A percentile compares a stretch with the other conserved stretches of the same genome.
Conservation (phyloP, 176 grass and related monocot genomes). For the Panicum miliaceum region DNA sequence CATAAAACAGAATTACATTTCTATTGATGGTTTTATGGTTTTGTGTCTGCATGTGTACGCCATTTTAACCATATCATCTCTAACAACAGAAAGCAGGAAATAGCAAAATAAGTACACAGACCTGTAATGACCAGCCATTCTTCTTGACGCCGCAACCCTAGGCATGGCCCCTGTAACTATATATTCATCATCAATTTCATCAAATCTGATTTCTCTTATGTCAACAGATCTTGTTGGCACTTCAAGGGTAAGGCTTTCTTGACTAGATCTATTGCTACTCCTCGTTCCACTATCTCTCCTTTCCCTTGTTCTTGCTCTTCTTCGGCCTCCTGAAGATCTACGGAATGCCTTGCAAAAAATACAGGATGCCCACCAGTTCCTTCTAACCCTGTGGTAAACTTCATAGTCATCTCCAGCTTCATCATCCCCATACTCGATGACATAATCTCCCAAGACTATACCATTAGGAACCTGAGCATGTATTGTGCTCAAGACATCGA, state of each 20-base stretch:
- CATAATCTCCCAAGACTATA: constrained; percentile 88
- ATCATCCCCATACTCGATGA: constrained; percentile 92
- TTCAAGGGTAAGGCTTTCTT: constrained; percentile 62
- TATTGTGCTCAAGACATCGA: constrained; percentile 97
- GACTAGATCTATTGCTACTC: constrained; percentile 52
- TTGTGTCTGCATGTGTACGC: background rate
- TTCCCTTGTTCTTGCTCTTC: constrained; percentile 52
- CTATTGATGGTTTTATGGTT: background rate
- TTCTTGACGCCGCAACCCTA: constrained; percentile 53
- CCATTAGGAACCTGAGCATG: constrained; percentile 81
- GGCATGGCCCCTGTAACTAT: constrained; percentile 60
- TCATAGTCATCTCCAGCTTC: constrained; percentile 85
- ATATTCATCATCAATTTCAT: constrained; percentile 81
- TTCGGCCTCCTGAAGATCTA: constrained; percentile 63
- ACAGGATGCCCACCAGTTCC: constrained; percentile 81
- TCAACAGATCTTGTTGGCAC: constrained; percentile 61
- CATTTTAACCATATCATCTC: constrained; percentile 16
- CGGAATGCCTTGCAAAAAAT: constrained; percentile 73
- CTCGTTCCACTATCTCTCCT: constrained; percentile 56
- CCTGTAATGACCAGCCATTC: constrained; percentile 63
- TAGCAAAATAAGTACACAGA: constrained; percentile 24
- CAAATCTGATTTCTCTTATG: constrained; percentile 76
- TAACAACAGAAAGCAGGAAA: background rate
- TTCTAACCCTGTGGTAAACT: constrained; percentile 70
- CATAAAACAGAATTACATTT: background rate